phyloP scores from a whole-genome alignment of 371 early-diverging fungal genomes.

The Polyrhizophydium stewartii region DNA sequence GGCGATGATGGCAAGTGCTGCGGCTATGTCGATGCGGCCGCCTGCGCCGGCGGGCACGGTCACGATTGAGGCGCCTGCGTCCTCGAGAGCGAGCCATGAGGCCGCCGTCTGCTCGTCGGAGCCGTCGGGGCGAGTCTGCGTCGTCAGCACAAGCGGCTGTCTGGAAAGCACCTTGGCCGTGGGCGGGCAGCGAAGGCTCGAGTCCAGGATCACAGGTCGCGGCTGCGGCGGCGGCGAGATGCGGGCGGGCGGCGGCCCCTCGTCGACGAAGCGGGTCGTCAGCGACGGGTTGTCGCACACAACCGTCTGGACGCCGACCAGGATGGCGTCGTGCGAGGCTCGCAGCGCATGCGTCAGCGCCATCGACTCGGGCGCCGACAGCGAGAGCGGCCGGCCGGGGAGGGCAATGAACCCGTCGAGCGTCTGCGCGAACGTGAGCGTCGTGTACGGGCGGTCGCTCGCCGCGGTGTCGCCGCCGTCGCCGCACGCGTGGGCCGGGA shows the following conservation, averaged over 20 bases:
- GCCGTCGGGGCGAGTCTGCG: neutral
- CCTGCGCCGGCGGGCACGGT: conserved; percentile 1
- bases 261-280: conserved; percentile 49
- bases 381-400: conserved; percentile 51
- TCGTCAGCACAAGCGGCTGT: conserved; percentile 17
- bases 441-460: conserved; percentile 43
- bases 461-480: too few species aligned
- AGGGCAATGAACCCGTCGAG: conserved; percentile 81
- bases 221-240: conserved; percentile 35
- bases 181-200: conserved; percentile 54
- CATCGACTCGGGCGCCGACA: conserved; percentile 76
- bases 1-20: conserved; percentile 11
- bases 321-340: conserved; percentile 71
- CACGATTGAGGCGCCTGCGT: conserved; percentile 16
- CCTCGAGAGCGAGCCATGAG: neutral
- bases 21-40: conserved; percentile 30
- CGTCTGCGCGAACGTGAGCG: conserved; percentile 87
- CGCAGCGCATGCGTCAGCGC: conserved; percentile 76
- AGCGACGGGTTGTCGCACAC: conserved; percentile 81
- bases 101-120: neutral
- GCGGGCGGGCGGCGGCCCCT: conserved; percentile 13
- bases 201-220: conserved; percentile 83
- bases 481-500: too few species aligned
- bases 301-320: conserved; percentile 87
- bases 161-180: conserved; percentile 43